Evolutionary conservation across 805 yeast species (phyloP), one percentile per base, ranked within the genome.

Genomic region (Lipomyces lipofer): DNA sequence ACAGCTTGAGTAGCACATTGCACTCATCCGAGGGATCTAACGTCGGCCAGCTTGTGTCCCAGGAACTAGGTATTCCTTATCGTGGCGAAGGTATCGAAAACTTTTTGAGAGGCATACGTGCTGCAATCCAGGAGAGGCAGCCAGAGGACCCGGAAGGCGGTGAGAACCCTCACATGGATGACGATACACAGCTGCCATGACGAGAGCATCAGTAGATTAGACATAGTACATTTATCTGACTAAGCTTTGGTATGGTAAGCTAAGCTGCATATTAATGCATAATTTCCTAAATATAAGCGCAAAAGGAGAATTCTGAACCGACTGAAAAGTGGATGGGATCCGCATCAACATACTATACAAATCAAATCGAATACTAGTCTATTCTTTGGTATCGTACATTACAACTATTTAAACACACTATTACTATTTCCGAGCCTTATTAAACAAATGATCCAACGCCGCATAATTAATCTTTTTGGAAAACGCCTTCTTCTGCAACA

Each of bases 391-490:
- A n/a, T n/a, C n/a, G n/a, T n/a, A n/a, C n/a, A n/a, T n/a, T n/a
- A n/a, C n/a, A n/a, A n/a, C n/a, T n/a, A n/a, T n/a, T n/a, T n/a
- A n/a, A n/a, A 36, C 17, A 36, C 4, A 33, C 17, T 10, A 15
- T 25, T 36, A 36, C 27, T 36, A 50, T 28, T 33, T 27, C 19
- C 25, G 35, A 17, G 42, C 9, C 39, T 64, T 57, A 43, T 33
- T 53, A 51, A 74, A 64, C 45, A 74, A 60, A 42, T 62, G 63
- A 22, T 83, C 84, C 50, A 92, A 80, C 3, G 92, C 90, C 45
- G 79, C 83, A 69, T 94, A 94, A 70, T 94, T 94, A 69, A 94
- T 86, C 75, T 94, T 94, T 72, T 85, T 86, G 25, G 97, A 88
- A 61, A 85, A 83, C 5, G 86, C 76, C 65, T 88, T 84, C 70